Evolutionary conservation across 352 stramenopile species (phyloP).

Genomic region (Saprolegnia diclina): DNA sequence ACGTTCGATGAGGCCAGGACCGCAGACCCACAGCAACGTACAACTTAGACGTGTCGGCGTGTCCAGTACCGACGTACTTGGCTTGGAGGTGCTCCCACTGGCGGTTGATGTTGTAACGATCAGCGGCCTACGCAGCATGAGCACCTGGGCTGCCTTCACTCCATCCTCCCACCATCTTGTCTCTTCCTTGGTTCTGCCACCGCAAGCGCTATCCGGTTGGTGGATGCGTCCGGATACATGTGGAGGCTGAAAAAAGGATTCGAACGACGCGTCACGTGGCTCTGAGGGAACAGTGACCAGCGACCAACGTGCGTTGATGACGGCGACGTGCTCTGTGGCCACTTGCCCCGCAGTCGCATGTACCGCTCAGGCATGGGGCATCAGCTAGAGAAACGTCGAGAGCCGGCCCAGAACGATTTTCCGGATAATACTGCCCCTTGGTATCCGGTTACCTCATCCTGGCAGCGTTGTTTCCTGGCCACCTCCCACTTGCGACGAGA

Average conservation of each 20-base stretch:
- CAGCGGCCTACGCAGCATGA: conserved; percentile 48
- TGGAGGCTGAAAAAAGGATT: no score
- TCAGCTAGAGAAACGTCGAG: no score
- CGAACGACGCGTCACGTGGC: no score
- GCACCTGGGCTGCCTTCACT: not conserved
- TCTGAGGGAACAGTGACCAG: no score
- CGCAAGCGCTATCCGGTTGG: not conserved
- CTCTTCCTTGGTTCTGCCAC: not conserved
- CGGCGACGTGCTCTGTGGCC: no score
- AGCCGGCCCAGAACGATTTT: no score
- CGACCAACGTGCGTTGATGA: no score
- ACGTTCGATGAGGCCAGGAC: not conserved
- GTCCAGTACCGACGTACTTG: conserved; percentile 93
- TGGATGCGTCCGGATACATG: no score
- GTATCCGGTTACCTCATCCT: not conserved
- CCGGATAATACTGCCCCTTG: not conserved
- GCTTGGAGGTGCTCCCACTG: conserved; percentile 92
- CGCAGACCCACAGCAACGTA: conserved; percentile 36
- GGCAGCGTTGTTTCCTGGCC: conserved; percentile 3
- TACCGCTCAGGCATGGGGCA: no score
- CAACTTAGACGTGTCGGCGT: conserved; percentile 97
- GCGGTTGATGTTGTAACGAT: conserved; percentile 89
- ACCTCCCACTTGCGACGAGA: not conserved
- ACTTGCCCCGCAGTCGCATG: no score
- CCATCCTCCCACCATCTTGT: conserved; percentile 6